phyloP scores from a whole-genome alignment of 495 filamentous ascomycete genomes.

The Jackrogersella multiformis region DNA sequence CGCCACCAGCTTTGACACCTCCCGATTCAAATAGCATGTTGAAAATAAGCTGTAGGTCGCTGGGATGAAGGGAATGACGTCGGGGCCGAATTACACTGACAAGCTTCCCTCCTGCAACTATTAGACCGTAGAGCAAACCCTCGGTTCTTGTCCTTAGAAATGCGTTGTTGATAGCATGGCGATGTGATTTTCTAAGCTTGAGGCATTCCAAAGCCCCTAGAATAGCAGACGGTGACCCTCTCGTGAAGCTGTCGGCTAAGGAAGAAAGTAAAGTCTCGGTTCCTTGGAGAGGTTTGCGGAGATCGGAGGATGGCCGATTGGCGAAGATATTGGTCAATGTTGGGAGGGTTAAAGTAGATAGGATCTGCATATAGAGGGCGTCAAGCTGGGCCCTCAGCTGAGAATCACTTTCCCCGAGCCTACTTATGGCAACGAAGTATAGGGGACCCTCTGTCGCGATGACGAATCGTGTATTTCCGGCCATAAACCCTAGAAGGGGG shows the following conservation, averaged over 20 bases:
- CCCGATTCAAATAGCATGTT: conserved; percentile 99
- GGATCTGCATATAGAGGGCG: conserved; percentile 95
- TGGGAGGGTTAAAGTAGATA: conserved; percentile 92
- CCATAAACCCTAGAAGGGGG: conserved; percentile 80
- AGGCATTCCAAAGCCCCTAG: conserved; percentile 92
- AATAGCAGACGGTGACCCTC: conserved; percentile 86
- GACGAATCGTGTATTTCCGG: conserved; percentile 84
- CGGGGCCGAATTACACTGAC: conserved; percentile 94
- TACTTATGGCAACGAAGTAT: conserved; percentile 92
- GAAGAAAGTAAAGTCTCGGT: conserved; percentile 92
- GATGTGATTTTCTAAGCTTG: conserved; percentile 84
- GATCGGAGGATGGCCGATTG: conserved; percentile 87
- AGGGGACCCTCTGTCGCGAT: conserved; percentile 83
- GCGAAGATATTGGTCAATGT: conserved; percentile 89
- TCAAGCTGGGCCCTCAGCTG: conserved; percentile 90
- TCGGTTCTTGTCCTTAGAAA: conserved; percentile 78
- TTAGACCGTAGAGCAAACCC: conserved; percentile 87
- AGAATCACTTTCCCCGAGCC: conserved; percentile 85
- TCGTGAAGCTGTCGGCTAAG: conserved; percentile 92
- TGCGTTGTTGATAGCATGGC: conserved; percentile 84
- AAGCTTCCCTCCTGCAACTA: conserved; percentile 92
- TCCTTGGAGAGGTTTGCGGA: conserved; percentile 91
- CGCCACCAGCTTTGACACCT: conserved; percentile 82
- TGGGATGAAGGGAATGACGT: conserved; percentile 94
- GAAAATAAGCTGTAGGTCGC: conserved; percentile 95